Evolutionary conservation across 2,329 filamentous ascomycete genomes (phyloP), one percentile per base, ranked within the genome.

Genomic region (Colletotrichum horii): DNA sequence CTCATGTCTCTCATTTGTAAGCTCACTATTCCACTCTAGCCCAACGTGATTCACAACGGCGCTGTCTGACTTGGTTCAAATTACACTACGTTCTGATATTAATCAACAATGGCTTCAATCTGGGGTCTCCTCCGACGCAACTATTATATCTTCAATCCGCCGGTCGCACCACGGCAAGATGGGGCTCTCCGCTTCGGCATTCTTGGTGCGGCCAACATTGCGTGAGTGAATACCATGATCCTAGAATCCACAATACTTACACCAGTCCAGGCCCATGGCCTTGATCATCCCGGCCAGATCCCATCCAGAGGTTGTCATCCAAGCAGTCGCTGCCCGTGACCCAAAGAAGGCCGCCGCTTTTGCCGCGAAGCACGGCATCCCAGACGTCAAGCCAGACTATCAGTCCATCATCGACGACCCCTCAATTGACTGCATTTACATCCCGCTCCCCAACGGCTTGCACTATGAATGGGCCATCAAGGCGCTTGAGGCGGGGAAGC

Each of bases 291-390:
- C 90, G 0, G 89, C 90, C 16, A 87, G 84, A 76, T 86, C 84
- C 4, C 90, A 92, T 78, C 83, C 89, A 0, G 89, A 90, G 52
- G 87, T 91, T 16, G 83, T 91, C 15, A 75, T 92, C 15, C 84
- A 87, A 11, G 88, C 87, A 6, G 85, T 92, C 2, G 89, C 90
- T 4, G 89, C 90, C 4, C 84, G 90, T 6, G 87, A 90, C 79
- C 82, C 78, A 36, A 80, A 79, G 6, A 87, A 83, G 66, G 91
- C 90, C 1, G 81, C 85, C 66, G 83, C 82, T 1, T 91, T 85
- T 80, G 90, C 89, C 4, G 87, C 87, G 77, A 88, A 87, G 74
- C 82, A 91, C 79, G 83, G 83, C 11, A 90, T 92, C 62, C 88
- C 87, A 0, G 84, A 88, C 32, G 88, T 89, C 9, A 83, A 87